Percentiles rank a stretch among this genome's conserved stretches.
Evolutionary conservation across 1,284 basidiomycete genomes (phyloP).

Genomic region (Cryptococcus jaspeensis): DNA sequence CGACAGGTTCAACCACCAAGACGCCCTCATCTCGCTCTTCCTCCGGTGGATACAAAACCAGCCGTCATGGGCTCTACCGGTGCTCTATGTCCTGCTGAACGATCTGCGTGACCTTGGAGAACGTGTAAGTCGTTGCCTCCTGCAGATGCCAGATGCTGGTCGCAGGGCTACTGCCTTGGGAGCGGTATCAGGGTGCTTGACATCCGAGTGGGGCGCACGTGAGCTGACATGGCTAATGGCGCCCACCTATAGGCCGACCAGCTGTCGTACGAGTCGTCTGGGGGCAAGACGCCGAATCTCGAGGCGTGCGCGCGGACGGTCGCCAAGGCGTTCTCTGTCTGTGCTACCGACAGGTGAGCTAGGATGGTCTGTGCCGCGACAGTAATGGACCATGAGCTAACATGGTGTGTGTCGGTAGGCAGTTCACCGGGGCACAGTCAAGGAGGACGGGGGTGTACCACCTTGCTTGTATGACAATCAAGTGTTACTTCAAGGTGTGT

Average conservation of each 20-base stretch:
- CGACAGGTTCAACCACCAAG: conserved; percentile 41
- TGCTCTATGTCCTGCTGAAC: conserved; percentile 71
- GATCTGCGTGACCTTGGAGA: conserved; percentile 79
- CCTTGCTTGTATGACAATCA: conserved; percentile 85
- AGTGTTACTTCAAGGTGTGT: conserved; percentile 87
- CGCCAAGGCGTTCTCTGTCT: conserved; percentile 87
- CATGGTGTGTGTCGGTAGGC: conserved; percentile 48
- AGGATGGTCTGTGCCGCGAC: not conserved
- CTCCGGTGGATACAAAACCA: conserved; percentile 72
- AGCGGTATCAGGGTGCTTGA: too few species aligned
- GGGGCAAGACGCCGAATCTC: conserved; percentile 63
- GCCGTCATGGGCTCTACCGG: conserved; percentile 76
- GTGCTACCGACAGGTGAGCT: conserved; percentile 79
- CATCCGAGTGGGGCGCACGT: too few species aligned
- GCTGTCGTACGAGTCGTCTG: conserved; percentile 50
- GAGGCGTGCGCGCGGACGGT: conserved; percentile 89
- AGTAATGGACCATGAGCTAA: too few species aligned
- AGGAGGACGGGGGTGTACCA: conserved; percentile 93
- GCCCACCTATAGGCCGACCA: conserved; percentile 48
- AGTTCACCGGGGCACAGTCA: conserved; percentile 68
- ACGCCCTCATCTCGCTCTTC: conserved; percentile 59
- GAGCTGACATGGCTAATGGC: not conserved
- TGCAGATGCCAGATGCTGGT: not conserved
- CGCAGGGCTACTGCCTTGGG: too few species aligned
- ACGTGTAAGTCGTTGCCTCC: conserved; percentile 31